Evolutionary conservation across 2,329 filamentous ascomycete species (phyloP).

Genomic region (Aspergillus sp.): DNA sequence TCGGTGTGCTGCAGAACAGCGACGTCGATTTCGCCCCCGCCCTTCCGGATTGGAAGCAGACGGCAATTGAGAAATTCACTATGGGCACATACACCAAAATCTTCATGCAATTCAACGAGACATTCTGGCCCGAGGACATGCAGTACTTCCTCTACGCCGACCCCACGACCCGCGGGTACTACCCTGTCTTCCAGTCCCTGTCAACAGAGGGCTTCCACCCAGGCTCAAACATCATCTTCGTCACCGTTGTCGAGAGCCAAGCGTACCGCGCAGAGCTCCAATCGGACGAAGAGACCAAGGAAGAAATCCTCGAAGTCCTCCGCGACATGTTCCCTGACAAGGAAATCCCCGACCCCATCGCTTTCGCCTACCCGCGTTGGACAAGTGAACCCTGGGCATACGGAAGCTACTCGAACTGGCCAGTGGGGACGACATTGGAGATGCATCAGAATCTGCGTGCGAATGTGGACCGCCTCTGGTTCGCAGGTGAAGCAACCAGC

Average conservation of each 20-base stretch:
- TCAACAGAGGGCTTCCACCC: constrained; percentile 58
- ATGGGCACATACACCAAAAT: constrained; percentile 75
- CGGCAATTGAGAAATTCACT: constrained; percentile 62
- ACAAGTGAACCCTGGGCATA: constrained; percentile 51
- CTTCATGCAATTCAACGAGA: constrained; percentile 66
- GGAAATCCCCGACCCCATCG: constrained; percentile 58
- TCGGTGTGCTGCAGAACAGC: constrained; percentile 66
- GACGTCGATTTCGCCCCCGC: constrained; percentile 58
- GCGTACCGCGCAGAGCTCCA: constrained; percentile 61
- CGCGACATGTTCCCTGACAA: constrained; percentile 61
- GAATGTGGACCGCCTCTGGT: constrained; percentile 62
- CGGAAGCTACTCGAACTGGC: constrained; percentile 70
- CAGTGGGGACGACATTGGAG: constrained; percentile 60
- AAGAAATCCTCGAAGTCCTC: constrained; percentile 58
- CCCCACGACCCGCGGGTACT: constrained; percentile 51
- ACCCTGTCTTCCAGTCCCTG: constrained; percentile 65
- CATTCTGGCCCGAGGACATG: constrained; percentile 62
- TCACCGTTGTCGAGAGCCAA: constrained; percentile 59
- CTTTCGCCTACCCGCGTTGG: constrained; percentile 64
- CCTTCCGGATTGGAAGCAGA: constrained; percentile 64
- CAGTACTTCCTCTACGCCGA: constrained; percentile 57
- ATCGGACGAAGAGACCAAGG: constrained; percentile 56
- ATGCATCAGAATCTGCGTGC: constrained; percentile 67
- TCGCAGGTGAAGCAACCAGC: constrained; percentile 65
- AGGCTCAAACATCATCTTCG: constrained; percentile 65